These are phyloP conservation scores for Lupinus albus DNA, from an alignment of 306 rosid species.

Conservation along the genomic window DNA sequence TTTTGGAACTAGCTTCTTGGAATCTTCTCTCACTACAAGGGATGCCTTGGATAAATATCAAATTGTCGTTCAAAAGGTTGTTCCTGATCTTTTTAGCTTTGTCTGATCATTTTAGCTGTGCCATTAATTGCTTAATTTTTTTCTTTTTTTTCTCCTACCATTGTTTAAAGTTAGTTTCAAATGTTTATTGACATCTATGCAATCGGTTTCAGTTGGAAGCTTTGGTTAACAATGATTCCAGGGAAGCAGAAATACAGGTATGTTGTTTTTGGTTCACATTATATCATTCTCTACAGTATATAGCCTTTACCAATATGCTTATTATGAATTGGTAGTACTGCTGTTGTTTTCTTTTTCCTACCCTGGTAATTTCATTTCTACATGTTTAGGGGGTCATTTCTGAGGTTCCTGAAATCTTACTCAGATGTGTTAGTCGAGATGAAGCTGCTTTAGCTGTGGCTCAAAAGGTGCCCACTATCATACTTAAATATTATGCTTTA, in stretches of 20 bases:
- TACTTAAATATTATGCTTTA: conserved; percentile 11
- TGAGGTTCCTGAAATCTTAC: conserved; percentile 93
- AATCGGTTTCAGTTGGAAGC: conserved; percentile 77
- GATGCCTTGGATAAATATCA: conserved; percentile 93
- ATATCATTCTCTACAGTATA: conserved; percentile 4
- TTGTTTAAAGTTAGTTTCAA: background rate
- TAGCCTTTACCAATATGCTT: background rate
- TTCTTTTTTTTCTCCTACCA: conserved; percentile 12
- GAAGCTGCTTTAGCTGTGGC: conserved; percentile 99
- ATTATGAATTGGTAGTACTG: background rate
- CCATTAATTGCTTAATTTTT: conserved; percentile 27
- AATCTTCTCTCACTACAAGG: conserved; percentile 81
- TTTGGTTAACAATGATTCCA: conserved; percentile 66
- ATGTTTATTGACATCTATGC: conserved; percentile 30
- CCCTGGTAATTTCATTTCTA: background rate
- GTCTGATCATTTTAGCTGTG: conserved; percentile 4
- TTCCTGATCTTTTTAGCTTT: conserved; percentile 3
- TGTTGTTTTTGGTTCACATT: conserved; percentile 19
- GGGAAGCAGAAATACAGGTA: conserved; percentile 90
- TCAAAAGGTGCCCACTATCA: conserved; percentile 67
- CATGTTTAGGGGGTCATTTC: conserved; percentile 67
- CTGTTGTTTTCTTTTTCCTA: conserved; percentile 22
- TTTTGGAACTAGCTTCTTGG: conserved; percentile 69
- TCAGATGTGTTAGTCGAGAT: conserved; percentile 88
- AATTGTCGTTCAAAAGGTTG: conserved; percentile 88